These are phyloP conservation scores for Guyanaporus albipodus DNA, from an alignment of 768 basidiomycete species.

Conservation along the genomic window DNA sequence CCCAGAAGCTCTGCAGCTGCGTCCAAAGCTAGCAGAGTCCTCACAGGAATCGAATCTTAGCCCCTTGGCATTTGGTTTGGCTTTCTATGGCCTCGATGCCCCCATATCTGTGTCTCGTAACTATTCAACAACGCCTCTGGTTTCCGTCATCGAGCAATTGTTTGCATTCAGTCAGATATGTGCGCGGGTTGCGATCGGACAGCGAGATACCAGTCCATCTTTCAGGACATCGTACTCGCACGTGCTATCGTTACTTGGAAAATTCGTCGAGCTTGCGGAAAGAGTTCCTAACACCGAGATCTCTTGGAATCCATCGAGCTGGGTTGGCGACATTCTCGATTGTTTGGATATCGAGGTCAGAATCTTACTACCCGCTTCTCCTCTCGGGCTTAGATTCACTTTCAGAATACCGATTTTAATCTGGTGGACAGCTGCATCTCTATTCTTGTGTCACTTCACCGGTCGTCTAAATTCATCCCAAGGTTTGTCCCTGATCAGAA, in stretches of 20 bases:
- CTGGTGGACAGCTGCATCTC: constrained; percentile 61
- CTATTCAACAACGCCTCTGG: constrained; percentile 43
- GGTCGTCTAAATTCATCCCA: constrained; percentile 47
- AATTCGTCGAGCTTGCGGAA: constrained; percentile 44
- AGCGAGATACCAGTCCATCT: constrained; percentile 28
- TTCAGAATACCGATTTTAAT: constrained; percentile 49
- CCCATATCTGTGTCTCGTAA: constrained; percentile 26
- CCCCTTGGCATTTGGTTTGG: constrained; percentile 54
- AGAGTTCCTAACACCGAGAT: constrained; percentile 31
- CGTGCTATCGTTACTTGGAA: constrained; percentile 47
- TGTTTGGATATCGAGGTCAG: constrained; percentile 56
- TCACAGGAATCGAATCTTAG: constrained; percentile 32
- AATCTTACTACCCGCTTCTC: neutral
- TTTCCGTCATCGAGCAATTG: constrained; percentile 54
- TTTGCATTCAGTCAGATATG: constrained; percentile 44
- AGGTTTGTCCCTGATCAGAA: constrained; percentile 53
- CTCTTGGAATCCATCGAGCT: constrained; percentile 59
- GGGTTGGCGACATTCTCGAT: constrained; percentile 55
- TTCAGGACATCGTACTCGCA: constrained; percentile 52
- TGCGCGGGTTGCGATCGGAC: constrained; percentile 35
- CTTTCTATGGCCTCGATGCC: constrained; percentile 53
- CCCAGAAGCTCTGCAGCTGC: constrained; percentile 45
- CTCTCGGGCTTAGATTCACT: constrained; percentile 5
- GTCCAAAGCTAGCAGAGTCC: constrained; percentile 43
- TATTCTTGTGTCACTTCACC: constrained; percentile 52